Evolutionary conservation across 1,139 yeast genomes (phyloP), one percentile per base, ranked within the genome.

Genomic region (Candida tropicalis): DNA sequence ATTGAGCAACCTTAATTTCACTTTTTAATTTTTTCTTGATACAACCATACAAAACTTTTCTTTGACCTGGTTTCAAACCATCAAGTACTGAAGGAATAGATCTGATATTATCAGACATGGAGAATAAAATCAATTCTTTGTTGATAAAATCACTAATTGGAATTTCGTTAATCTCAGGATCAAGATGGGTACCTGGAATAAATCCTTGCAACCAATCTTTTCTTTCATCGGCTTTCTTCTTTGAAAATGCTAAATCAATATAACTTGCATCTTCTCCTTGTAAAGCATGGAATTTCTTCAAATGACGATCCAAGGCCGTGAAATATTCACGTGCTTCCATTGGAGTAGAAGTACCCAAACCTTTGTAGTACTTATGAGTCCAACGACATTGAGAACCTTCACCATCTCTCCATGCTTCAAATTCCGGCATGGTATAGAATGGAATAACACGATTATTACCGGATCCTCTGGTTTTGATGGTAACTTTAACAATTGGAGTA

Each of bases 31-130:
- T 89, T 63, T 90, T 82, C 62, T 87, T 87, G 65, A 91, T 87
- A 59, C 93, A 86, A 44, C 95, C 97, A 63, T 71, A 93, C 52
- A 95, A 68, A 35, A 93, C 95, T 60, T 95, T 95, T 59, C 99
- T 81, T 66, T 95, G 99, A 50, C 97, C 97, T 0, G 99, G 99
- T 62, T 95, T 95, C 53, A 93, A 81, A 1, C 99, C 99, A 69
- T 95, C 99, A 57, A 93, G 70, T 1, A 90, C 87, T 4, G 90
- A 86, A 1, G 99, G 99, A 57, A 95, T 90, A 0, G 99, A 93
- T 64, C 99, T 82, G 42, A 90, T 81, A 57, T 93, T 91, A 67
- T 95, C 99, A 2, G 98, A 98, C 87, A 95, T 87, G 13, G 97
- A 89, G 61, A 93, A 95, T 42, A 95, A 71, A 64, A 95, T 95